These are phyloP conservation scores for Phytophthora citrophthora DNA, from an alignment of 352 stramenopile genomes.

Conservation along the genomic window DNA sequence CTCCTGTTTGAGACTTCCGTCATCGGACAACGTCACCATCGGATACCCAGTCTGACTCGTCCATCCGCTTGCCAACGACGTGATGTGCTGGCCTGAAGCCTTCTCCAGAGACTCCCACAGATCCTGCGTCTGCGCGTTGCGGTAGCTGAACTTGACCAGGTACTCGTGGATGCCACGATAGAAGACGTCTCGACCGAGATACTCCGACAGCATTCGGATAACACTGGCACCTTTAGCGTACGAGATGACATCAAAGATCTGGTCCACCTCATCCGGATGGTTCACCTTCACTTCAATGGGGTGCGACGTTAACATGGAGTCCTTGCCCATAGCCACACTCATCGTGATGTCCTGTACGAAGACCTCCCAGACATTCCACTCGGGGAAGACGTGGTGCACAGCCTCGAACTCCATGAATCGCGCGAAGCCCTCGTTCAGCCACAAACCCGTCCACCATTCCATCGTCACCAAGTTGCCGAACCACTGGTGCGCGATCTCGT, in stretches of 20 bases:
- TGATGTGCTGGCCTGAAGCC: slow-evolving; percentile 90
- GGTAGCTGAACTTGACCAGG: slow-evolving; percentile 93
- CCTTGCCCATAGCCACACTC: slow-evolving; percentile 90
- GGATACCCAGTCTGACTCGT: slow-evolving; percentile 96
- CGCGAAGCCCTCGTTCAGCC: slow-evolving; percentile 99
- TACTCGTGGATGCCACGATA: slow-evolving; percentile 93
- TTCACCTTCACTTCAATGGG: slow-evolving; percentile 96
- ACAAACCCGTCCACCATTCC: slow-evolving; percentile 96
- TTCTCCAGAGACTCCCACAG: slow-evolving; percentile 95
- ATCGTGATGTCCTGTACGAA: slow-evolving; percentile 91
- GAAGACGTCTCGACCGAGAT: slow-evolving; percentile 77
- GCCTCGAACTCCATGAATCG: slow-evolving; percentile 96
- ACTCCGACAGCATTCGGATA: slow-evolving; percentile 83
- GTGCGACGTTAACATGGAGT: slow-evolving; percentile 92
- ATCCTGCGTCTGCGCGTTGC: slow-evolving; percentile 95
- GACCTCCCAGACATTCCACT: slow-evolving; percentile 97
- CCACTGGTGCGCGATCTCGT: slow-evolving; percentile 98
- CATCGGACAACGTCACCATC: slow-evolving; percentile 77
- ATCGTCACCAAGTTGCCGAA: slow-evolving; percentile 99
- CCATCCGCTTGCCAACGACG: slow-evolving; percentile 93
- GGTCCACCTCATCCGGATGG: slow-evolving; percentile 95
- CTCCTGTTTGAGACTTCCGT: slow-evolving; percentile 84
- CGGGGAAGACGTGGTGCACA: slow-evolving; percentile 92
- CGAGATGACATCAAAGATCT: slow-evolving; percentile 99
- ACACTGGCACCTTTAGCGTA: slow-evolving; percentile 93